Percentiles rank a stretch among this genome's conserved stretches.
Conservation (phyloP, 768 basidiomycete species). For the Collybiopsis luxurians region DNA sequence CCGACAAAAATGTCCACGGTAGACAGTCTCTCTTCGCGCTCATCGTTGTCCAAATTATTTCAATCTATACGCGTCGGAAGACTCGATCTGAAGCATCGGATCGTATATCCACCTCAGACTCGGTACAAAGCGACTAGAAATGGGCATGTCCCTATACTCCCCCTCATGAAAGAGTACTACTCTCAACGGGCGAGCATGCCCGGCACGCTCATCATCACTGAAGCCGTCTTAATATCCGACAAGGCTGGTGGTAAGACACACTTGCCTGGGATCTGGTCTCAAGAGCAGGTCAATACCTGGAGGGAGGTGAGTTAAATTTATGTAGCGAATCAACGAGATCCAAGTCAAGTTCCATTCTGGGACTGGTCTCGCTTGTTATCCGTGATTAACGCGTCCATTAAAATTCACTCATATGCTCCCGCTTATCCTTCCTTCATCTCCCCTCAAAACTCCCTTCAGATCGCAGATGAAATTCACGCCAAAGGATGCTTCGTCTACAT, state of each 20-base stretch:
- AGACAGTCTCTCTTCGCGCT: no score
- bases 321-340: no score
- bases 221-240: constrained; percentile 46
- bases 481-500: constrained; percentile 41
- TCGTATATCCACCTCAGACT: constrained; percentile 55
- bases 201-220: constrained; percentile 52
- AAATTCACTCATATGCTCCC: not conserved
- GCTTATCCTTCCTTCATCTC: not conserved
- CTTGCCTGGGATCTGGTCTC: constrained; percentile 57
- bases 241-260: constrained; percentile 41
- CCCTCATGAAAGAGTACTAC: constrained; percentile 43
- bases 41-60: constrained; percentile 28
- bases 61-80: constrained; percentile 43
- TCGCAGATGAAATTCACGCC: constrained; percentile 47
- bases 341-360: constrained; percentile 18
- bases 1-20: no score
- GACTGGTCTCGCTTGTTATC: not conserved
- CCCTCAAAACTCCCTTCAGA: constrained; percentile 15
- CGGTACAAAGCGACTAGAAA: constrained; percentile 34
- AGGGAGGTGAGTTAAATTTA: constrained; percentile 25
- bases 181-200: constrained; percentile 39
- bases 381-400: not conserved
- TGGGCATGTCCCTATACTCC: constrained; percentile 34
- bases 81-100: constrained; percentile 41
- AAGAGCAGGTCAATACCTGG: constrained; percentile 50